Evolutionary conservation across 352 stramenopile genomes (phyloP).

Genomic region (Phytophthora capsici): DNA sequence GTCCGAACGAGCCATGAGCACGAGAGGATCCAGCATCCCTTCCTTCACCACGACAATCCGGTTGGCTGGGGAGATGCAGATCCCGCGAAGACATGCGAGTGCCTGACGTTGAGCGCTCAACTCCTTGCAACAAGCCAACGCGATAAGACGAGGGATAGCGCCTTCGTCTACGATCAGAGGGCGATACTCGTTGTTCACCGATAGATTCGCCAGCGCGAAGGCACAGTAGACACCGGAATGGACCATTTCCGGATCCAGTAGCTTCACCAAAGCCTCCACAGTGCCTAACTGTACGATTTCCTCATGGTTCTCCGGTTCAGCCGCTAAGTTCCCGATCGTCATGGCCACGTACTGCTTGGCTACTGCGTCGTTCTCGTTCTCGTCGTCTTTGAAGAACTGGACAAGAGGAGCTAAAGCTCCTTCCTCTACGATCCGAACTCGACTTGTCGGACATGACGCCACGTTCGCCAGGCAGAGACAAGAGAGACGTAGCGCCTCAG

Average conservation of each 20-base stretch:
- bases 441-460: conserved; percentile 85
- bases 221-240: conserved; percentile 90
- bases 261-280: conserved; percentile 91
- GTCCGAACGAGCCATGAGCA: conserved; percentile 94
- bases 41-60: conserved; percentile 91
- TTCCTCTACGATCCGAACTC: conserved; percentile 95
- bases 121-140: conserved; percentile 95
- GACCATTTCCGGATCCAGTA: conserved; percentile 92
- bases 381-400: conserved; percentile 89
- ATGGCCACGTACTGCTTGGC: conserved; percentile 96
- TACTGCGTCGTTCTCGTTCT: conserved; percentile 82
- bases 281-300: conserved; percentile 92
- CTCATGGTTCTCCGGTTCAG: conserved; percentile 95
- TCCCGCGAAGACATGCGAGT: conserved; percentile 90
- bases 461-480: conserved; percentile 96
- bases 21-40: conserved; percentile 95
- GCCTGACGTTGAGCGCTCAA: conserved; percentile 93
- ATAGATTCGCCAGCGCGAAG: conserved; percentile 95
- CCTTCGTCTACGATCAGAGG: conserved; percentile 93
- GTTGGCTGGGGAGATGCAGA: conserved; percentile 94
- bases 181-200: conserved; percentile 94
- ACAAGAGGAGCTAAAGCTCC: conserved; percentile 90
- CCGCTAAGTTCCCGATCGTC: conserved; percentile 95
- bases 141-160: conserved; percentile 94
- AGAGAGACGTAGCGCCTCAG: conserved; percentile 93